These are phyloP conservation scores for Lactarius quietus DNA, from an alignment of 768 basidiomycete species.

Conservation along the genomic window DNA sequence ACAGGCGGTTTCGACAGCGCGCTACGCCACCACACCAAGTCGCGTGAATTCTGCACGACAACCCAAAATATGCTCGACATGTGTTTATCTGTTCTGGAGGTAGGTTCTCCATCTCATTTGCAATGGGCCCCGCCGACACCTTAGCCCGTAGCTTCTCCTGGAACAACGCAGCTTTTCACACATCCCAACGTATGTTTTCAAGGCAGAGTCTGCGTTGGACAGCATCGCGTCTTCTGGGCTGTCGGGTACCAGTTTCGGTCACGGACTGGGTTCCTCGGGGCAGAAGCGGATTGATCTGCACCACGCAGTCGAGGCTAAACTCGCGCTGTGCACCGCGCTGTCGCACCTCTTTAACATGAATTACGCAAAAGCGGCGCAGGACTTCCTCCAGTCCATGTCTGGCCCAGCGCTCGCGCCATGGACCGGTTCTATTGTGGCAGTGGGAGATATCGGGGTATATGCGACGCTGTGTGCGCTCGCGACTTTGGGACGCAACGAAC, in stretches of 20 bases:
- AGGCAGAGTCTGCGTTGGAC: slow-evolving; percentile 90
- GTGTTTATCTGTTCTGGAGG: slow-evolving; percentile 81
- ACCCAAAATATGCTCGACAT: slow-evolving; percentile 92
- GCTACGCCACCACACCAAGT: slow-evolving; percentile 83
- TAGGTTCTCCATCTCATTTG: slow-evolving; percentile 31
- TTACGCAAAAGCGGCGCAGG: slow-evolving; percentile 77
- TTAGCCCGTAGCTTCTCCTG: slow-evolving; percentile 60
- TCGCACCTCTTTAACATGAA: slow-evolving; percentile 65
- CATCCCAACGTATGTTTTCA: slow-evolving; percentile 89
- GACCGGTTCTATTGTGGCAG: slow-evolving; percentile 76
- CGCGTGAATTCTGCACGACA: slow-evolving; percentile 88
- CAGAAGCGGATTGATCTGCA: slow-evolving; percentile 45
- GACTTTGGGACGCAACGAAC: slow-evolving; percentile 61
- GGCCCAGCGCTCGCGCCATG: slow-evolving; percentile 70
- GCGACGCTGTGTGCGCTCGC: slow-evolving; percentile 82
- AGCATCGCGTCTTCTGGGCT: slow-evolving; percentile 39
- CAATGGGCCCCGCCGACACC: slow-evolving; percentile 12
- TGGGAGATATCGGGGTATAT: slow-evolving; percentile 84
- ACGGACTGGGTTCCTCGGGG: slow-evolving; percentile 29
- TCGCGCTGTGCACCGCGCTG: slow-evolving; percentile 78
- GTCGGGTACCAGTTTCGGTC: slow-evolving; percentile 23
- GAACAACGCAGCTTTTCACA: slow-evolving; percentile 86
- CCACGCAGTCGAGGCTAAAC: slow-evolving; percentile 68
- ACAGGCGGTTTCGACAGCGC: slow-evolving; percentile 69
- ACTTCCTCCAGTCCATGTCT: slow-evolving; percentile 66